These are phyloP conservation scores for Nyssa sinensis DNA, from an alignment of 148 eudicot species.

Conservation along the genomic window DNA sequence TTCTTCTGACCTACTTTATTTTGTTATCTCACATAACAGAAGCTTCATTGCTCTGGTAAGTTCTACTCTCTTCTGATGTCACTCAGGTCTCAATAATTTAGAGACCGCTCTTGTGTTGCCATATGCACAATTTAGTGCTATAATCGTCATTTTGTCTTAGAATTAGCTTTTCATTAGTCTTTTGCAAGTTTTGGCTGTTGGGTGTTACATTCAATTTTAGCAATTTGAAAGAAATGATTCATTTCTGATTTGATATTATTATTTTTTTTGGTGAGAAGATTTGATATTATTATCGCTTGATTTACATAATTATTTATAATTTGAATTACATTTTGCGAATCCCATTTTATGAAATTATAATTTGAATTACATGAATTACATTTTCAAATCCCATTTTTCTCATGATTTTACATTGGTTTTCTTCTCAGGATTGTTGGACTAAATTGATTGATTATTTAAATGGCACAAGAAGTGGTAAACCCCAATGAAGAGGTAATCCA, in stretches of 20 bases:
- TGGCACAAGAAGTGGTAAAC: slow-evolving; percentile 25
- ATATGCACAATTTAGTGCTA: too few relatives aligned
- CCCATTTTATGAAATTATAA: not conserved
- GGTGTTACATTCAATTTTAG: not conserved
- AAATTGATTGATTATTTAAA: slow-evolving; percentile 9
- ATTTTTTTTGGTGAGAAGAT: not conserved
- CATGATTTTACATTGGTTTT: not conserved
- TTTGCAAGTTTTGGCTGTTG: too few relatives aligned
- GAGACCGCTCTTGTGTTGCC: too few relatives aligned
- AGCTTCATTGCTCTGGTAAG: too few relatives aligned
- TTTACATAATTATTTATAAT: not conserved
- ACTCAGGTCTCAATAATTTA: too few relatives aligned
- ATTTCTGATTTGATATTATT: not conserved
- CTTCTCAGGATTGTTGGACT: not conserved
- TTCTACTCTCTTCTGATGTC: too few relatives aligned
- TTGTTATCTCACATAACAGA: too few relatives aligned
- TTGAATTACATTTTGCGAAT: not conserved
- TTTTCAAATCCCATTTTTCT: not conserved
- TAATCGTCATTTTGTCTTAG: too few relatives aligned
- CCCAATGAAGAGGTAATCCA: slow-evolving; percentile 31
- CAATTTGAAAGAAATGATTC: not conserved
- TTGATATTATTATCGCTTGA: too few relatives aligned
- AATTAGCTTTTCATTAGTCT: too few relatives aligned
- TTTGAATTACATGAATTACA: too few relatives aligned
- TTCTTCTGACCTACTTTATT: too few relatives aligned